Base-by-base conservation (phyloP, 768 basidiomycete species). In the Mycena albidolilacea region DNA sequence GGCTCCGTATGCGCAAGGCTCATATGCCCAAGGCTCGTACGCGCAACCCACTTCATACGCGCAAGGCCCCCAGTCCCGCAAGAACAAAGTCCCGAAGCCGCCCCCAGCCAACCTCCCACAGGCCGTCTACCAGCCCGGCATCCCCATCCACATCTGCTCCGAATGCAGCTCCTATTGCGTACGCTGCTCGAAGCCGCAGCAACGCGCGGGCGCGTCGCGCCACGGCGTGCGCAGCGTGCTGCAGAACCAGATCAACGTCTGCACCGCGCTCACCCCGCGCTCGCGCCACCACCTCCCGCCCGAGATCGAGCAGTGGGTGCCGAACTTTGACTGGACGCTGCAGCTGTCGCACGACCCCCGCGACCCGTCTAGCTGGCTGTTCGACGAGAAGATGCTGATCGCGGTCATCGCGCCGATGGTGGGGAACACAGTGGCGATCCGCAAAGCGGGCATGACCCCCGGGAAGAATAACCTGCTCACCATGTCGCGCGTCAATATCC, bases 161-260 rank as follows among this genome's bases (percentile, higher is more conserved):
- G n/a, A 59, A 7, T 14, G 7, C 30, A 2, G 14, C 41, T 3
- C 17, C 0, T 1, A 15, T 17, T 67, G 66, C 41, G 66, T 67
- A 43, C 37, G 48, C 9, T 67, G 66, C 44, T 11, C 5, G 14
- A 46, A 46, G 41, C 21, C 44, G 30, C 55, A 59, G 48, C 7
- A n/a, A 11, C 17, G 23, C n/a, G 19, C 5, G 30, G 30, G 30
- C 30, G 30, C 30, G 30, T 30, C 30, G 30, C 30, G 30, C 30
- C 30, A 30, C 30, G 30, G 30, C 30, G 30, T 30, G 30, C 30
- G 48, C 7, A n/a, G 19, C 17, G 23, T 35, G 19, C 5, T 19
- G 35, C 66, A 67, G 44, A 23, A 15, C 5, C 39, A 59, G 7
- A 50, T 68, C 35, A 68, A 68, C 46, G 58, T 68, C 58, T 48